A percentile compares a stretch with the other conserved stretches of the same genome.
These are phyloP conservation scores for Chlamydomonas eustigma DNA, from an alignment of 139 green algal genomes.

Conservation along the genomic window DNA sequence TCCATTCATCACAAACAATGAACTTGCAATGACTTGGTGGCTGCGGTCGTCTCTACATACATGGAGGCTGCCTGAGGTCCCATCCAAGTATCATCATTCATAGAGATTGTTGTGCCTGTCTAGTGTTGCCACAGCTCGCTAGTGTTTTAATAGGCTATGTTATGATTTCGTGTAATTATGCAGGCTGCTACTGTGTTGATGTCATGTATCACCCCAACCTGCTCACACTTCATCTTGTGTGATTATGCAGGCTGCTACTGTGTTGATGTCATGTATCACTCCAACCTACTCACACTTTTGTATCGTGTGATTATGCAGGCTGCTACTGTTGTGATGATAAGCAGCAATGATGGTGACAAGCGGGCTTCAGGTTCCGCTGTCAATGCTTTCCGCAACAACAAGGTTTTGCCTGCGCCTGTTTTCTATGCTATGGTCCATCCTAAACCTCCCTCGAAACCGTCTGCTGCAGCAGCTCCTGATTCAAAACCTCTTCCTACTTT, in stretches of 20 bases:
- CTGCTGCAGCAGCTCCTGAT: neutral
- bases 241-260: neutral
- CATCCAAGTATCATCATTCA: too few species aligned
- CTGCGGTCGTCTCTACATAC: neutral
- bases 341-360: constrained; percentile 10
- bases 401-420: neutral
- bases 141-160: neutral
- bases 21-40: neutral
- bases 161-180: neutral
- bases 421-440: constrained; percentile 5
- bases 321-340: neutral
- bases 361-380: neutral
- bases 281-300: neutral
- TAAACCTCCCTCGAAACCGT: neutral
- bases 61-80: too few species aligned
- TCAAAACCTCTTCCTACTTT: neutral
- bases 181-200: too few species aligned
- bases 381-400: constrained; percentile 9
- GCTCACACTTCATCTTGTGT: too few species aligned
- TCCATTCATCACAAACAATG: neutral
- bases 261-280: neutral
- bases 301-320: neutral
- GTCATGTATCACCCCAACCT: too few species aligned
- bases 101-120: too few species aligned
- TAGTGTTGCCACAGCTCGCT: too few species aligned